Percentiles rank a stretch among this genome's conserved stretches.
Conservation (phyloP, 148 eudicot species). For the Drosera capensis region DNA sequence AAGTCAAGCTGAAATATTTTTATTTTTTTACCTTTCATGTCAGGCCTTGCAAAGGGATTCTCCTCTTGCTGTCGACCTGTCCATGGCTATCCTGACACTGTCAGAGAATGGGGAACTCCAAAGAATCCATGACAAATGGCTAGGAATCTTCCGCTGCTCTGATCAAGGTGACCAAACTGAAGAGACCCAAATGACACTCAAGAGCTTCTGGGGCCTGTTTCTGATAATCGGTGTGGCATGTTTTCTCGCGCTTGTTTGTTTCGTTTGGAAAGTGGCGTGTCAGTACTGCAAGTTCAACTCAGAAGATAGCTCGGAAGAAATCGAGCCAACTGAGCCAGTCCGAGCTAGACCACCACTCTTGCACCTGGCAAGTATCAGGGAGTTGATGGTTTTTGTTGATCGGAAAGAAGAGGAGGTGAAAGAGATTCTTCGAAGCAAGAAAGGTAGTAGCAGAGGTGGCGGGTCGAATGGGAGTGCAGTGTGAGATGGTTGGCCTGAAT, state of each 20-base stretch:
- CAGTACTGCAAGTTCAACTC: conserved; percentile 48
- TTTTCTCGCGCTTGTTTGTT: conserved; percentile 36
- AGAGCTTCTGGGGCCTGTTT: conserved; percentile 90
- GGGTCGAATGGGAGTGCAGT: too few species aligned
- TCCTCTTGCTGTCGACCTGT: conserved; percentile 62
- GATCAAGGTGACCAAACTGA: conserved; percentile 21
- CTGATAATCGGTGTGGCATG: conserved; percentile 64
- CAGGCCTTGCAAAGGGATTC: conserved; percentile 79
- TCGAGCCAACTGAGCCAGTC: conserved; percentile 22
- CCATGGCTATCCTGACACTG: conserved; percentile 63
- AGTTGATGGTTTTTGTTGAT: conserved; percentile 38
- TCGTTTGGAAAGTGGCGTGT: conserved; percentile 30
- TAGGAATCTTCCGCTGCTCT: conserved; percentile 29
- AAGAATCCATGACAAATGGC: conserved; percentile 77
- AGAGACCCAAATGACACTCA: conserved; percentile 41
- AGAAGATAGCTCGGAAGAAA: conserved; percentile 20
- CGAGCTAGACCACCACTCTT: conserved; percentile 18
- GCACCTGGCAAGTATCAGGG: conserved; percentile 39
- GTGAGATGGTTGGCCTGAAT: too few species aligned
- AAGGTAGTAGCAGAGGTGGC: conserved; percentile 12
- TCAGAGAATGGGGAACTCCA: conserved; percentile 68
- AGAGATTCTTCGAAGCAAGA: conserved; percentile 30
- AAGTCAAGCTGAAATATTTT: too few species aligned
- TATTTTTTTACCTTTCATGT: too few species aligned
- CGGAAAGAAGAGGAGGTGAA: conserved; percentile 53